Percentiles rank a stretch among this genome's conserved stretches.
Evolutionary conservation across 2,329 filamentous ascomycete genomes (phyloP).

Genomic region (Colletotrichum sp.): DNA sequence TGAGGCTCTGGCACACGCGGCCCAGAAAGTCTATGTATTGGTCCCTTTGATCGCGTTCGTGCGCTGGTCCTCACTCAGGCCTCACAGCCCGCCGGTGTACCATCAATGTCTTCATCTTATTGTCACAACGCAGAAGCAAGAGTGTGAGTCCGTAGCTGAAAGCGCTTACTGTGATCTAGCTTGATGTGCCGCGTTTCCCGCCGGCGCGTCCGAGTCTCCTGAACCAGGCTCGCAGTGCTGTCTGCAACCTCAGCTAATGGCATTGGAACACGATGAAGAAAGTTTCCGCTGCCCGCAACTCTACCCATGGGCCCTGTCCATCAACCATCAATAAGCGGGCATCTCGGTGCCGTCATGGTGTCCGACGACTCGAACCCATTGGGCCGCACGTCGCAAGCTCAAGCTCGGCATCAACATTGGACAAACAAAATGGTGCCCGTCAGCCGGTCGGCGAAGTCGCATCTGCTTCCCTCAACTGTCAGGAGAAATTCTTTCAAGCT

Average conservation of each 20-base stretch:
- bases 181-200: neutral
- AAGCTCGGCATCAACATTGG: neutral
- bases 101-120: neutral
- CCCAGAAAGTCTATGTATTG: neutral
- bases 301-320: neutral
- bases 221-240: neutral
- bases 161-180: neutral
- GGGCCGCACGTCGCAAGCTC: neutral
- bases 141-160: neutral
- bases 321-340: neutral
- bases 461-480: neutral
- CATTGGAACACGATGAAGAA: neutral
- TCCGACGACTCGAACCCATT: neutral
- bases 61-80: neutral
- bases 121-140: rapidly evolving
- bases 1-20: neutral
- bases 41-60: neutral
- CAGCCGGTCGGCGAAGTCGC: neutral
- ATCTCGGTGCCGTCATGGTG: neutral
- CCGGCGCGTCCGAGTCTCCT: neutral
- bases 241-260: neutral
- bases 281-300: neutral
- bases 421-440: neutral
- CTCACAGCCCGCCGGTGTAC: no score
- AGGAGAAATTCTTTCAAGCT: neutral